These are phyloP conservation scores for Malus asiatica DNA, from an alignment of 306 rosid species.

Conservation along the genomic window DNA sequence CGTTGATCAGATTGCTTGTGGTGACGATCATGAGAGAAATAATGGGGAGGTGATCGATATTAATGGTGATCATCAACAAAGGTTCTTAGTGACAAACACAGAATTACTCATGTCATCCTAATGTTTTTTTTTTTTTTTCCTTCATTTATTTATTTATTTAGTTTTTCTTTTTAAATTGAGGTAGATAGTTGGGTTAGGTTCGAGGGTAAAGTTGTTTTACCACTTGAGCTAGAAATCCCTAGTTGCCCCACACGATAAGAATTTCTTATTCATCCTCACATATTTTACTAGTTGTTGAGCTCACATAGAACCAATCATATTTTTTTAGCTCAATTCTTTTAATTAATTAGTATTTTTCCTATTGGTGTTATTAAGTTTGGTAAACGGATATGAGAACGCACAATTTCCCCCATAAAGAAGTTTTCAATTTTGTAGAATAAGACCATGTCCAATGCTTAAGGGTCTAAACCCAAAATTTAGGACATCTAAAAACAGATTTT, in stretches of 20 bases:
- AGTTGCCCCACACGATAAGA: neutral
- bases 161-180: neutral
- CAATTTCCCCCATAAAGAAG: too few relatives aligned
- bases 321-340: too few relatives aligned
- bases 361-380: too few relatives aligned
- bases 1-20: conserved; percentile 12
- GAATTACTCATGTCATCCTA: neutral
- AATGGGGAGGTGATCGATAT: conserved; percentile 22
- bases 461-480: too few relatives aligned
- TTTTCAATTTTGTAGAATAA: neutral
- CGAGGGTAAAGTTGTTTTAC: neutral
- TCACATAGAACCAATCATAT: neutral
- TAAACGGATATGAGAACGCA: too few relatives aligned
- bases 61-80: conserved; percentile 22
- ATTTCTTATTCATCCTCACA: conserved; percentile 46
- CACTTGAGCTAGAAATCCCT: neutral
- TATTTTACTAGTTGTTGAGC: conserved; percentile 29
- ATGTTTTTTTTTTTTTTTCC: too few relatives aligned
- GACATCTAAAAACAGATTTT: too few relatives aligned
- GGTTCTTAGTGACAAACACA: conserved; percentile 35
- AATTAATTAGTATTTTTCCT: too few relatives aligned
- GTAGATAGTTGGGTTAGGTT: neutral
- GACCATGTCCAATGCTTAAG: conserved; percentile 7
- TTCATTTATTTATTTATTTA: too few relatives aligned
- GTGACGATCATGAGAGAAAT: conserved; percentile 15